These are phyloP conservation scores for Rheum nobile DNA, from an alignment of 148 eudicot species.

Conservation along the genomic window DNA sequence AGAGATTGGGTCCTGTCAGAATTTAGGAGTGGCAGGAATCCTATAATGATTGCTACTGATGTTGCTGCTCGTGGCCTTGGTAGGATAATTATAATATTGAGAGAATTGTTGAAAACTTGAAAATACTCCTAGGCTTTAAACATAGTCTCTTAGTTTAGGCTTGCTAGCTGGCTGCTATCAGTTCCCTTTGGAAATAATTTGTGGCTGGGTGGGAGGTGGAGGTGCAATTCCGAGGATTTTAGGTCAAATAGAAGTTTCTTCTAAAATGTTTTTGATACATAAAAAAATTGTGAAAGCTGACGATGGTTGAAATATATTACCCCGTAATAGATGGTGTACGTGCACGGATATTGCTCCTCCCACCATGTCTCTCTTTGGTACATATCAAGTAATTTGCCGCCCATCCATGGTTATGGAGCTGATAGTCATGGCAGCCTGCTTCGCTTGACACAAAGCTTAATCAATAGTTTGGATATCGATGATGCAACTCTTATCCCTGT, in stretches of 20 bases:
- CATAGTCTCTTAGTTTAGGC: conserved; percentile 20
- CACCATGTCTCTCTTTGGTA: conserved; percentile 29
- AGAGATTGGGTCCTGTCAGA: conserved; percentile 97
- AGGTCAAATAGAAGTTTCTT: neutral
- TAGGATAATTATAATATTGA: conserved; percentile 68
- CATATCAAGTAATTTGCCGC: conserved; percentile 31
- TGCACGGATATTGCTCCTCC: conserved; percentile 35
- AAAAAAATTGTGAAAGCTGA: neutral
- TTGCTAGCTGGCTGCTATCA: conserved; percentile 88
- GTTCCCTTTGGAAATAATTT: conserved; percentile 33
- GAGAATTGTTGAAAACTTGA: conserved; percentile 16
- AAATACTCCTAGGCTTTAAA: conserved; percentile 8
- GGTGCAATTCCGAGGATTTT: conserved; percentile 16
- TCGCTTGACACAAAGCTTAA: no score
- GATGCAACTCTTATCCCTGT: conserved; percentile 98
- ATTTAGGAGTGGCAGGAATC: conserved; percentile 95
- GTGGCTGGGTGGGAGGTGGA: conserved; percentile 57
- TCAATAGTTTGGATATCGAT: conserved; percentile 32
- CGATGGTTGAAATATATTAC: conserved; percentile 11
- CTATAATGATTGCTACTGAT: conserved; percentile 97
- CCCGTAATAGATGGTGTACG: conserved; percentile 15
- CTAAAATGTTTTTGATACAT: neutral
- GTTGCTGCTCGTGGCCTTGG: conserved; percentile 99
- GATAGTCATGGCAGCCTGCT: conserved; percentile 80
- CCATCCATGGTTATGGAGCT: conserved; percentile 77